Percentiles rank a stretch among this genome's conserved stretches.
These are phyloP conservation scores for Cercospora zeae-maydis DNA, from an alignment of 2,329 filamentous ascomycete species.

Conservation along the genomic window DNA sequence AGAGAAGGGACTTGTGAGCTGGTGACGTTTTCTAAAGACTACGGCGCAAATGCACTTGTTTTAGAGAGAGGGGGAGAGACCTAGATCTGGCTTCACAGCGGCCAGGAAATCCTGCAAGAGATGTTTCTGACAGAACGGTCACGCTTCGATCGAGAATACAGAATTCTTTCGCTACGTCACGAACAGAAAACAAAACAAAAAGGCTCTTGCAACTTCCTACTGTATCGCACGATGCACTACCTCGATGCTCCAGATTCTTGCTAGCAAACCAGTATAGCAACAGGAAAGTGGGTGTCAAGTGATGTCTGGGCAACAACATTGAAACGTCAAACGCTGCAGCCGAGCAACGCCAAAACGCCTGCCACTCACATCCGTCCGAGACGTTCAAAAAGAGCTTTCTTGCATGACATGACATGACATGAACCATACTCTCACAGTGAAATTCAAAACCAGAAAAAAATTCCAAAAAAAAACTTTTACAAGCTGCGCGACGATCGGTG, in stretches of 20 bases:
- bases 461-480: no score
- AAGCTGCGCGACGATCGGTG: no score
- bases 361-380: background rate
- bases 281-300: background rate
- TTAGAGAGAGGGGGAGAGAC: background rate
- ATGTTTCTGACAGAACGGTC: background rate
- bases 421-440: no score
- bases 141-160: background rate
- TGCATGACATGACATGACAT: no score
- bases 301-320: background rate
- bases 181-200: background rate
- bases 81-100: background rate
- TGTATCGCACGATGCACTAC: background rate
- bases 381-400: no score
- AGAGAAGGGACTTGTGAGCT: slow-evolving; percentile 74
- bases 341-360: background rate
- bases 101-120: background rate
- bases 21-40: slow-evolving; percentile 51
- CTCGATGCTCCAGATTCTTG: background rate
- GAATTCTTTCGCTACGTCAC: background rate
- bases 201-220: no score
- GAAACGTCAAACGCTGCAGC: background rate
- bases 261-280: background rate
- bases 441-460: no score
- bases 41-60: background rate